Evolutionary conservation across 2,329 filamentous ascomycete species (phyloP), one percentile per base, ranked within the genome.

Genomic region (Penicillium sp.): DNA sequence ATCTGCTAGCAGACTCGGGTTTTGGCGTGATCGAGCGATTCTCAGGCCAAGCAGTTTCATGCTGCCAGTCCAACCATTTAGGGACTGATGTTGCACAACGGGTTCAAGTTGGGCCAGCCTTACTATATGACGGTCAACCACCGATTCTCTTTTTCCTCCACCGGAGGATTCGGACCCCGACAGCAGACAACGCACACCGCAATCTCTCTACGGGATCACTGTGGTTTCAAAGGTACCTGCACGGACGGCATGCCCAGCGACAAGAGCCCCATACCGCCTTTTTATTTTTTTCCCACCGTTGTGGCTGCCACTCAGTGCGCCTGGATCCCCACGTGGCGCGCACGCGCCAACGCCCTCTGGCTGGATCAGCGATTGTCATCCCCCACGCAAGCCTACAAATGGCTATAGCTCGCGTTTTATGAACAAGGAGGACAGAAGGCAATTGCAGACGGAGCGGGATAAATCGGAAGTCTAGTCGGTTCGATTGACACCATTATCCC

Each of bases 1-100:
- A 70, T 63, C 50, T 50, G 57, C 37, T 54, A 61, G 55, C 58
- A 73, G 70, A 73, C 70, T 50, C 67, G 68, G 22, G 70, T 73
- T 24, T 56, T 73, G 27, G 66, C 70, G 49, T 73, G 65, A 70
- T 56, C 46, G 11, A 27, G 26, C 35, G 46, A 39, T 9, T 21
- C 22, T 41, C 33, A 35, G 8, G 11, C 27, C 27, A 33, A 26
- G 49, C 48, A 51, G 24, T 27, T 39, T 35, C 26, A 31, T 31
- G 45, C 24, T 27, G 14, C 22, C 21, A 37, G 14, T 43, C 19
- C 19, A 22, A 22, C 10, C 39, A 21, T 1, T 14, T 13, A 41
- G 10, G 39, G 19, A 22, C 39, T 22, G 8, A 22, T 41, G 39
- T 41, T 41, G 19, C 39, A 41, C 19, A n/a, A 26, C 6, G 21